phyloP scores from a whole-genome alignment of 306 rosid genomes.

The Crotalaria pallida region DNA sequence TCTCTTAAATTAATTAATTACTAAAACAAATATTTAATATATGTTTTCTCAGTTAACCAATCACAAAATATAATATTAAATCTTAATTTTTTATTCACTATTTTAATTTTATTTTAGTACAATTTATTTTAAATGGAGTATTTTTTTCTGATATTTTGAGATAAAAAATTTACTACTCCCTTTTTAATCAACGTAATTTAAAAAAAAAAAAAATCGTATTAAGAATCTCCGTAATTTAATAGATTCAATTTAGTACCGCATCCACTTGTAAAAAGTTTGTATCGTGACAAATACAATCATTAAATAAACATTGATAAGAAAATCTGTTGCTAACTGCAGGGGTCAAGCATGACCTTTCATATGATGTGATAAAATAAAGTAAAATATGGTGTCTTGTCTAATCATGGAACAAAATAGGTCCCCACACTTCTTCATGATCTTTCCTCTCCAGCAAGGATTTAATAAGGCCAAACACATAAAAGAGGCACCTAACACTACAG shows the following conservation, averaged over 20 bases:
- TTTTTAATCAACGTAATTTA: no score
- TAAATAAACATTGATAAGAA: not conserved
- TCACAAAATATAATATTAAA: no score
- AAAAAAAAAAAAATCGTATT: no score
- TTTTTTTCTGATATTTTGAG: no score
- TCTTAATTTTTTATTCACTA: no score
- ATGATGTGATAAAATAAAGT: slow-evolving; percentile 10
- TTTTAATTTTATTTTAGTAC: no score
- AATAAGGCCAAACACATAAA: not conserved
- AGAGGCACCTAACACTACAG: slow-evolving; percentile 19
- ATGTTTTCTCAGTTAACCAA: no score
- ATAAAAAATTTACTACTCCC: no score
- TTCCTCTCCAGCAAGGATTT: not conserved
- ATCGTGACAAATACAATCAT: not conserved
- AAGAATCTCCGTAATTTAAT: no score
- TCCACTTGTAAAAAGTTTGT: not conserved
- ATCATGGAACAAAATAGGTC: slow-evolving; percentile 14
- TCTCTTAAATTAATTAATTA: no score
- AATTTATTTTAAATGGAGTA: no score
- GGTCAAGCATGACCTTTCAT: not conserved
- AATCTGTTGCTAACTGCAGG: not conserved
- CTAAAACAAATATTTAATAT: no score
- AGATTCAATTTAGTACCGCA: not conserved
- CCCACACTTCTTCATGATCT: not conserved
- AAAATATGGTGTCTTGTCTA: slow-evolving; percentile 7